phyloP scores from a whole-genome alignment of 176 grass and related monocot genomes.

The Dactylis glomerata region DNA sequence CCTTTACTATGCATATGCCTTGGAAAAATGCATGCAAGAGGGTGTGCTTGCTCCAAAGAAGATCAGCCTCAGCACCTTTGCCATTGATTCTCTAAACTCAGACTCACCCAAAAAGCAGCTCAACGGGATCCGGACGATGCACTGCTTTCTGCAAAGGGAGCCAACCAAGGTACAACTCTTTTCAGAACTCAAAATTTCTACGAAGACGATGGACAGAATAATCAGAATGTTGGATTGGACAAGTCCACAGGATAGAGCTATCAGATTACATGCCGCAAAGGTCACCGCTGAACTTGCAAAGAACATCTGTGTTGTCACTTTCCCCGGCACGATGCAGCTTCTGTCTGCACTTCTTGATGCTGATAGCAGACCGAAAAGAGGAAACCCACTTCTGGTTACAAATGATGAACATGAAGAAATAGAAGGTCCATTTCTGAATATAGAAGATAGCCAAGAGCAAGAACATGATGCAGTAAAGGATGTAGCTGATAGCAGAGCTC shows the following conservation, averaged over 20 bases:
- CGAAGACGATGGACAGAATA: background rate
- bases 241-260: background rate
- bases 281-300: background rate
- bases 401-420: background rate
- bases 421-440: background rate
- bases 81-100: background rate
- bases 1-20: background rate
- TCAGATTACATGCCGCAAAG: background rate
- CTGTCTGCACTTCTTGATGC: background rate
- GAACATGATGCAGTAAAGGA: background rate
- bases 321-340: background rate
- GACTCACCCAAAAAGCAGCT: background rate
- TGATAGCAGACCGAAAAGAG: background rate
- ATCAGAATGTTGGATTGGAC: background rate
- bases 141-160: background rate
- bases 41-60: background rate
- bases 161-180: background rate
- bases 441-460: background rate
- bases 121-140: background rate
- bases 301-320: background rate
- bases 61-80: background rate
- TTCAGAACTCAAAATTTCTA: background rate
- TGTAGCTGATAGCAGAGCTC: background rate
- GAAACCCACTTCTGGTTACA: background rate
- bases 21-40: background rate